A percentile compares a stretch with the other conserved stretches of the same genome.
Conservation (phyloP, 2,329 filamentous ascomycete species). For the Didymosphaeria variabile region DNA sequence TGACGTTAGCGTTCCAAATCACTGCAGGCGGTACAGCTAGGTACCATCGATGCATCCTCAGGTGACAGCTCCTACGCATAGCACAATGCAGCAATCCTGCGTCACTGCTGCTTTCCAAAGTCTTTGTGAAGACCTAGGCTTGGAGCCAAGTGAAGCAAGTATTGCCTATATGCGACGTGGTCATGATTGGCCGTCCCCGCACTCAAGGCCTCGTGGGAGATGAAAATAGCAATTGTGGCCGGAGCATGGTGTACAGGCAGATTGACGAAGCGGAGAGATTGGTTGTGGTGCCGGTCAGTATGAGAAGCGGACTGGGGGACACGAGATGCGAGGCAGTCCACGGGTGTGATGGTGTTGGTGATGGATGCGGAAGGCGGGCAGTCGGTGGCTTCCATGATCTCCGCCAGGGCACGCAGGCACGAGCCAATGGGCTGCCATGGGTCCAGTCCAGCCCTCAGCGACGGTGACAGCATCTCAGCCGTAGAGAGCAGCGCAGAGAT, state of each 20-base stretch:
- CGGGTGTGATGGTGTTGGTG: neutral
- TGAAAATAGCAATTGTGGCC: constrained; percentile 20
- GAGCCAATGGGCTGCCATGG: constrained; percentile 6
- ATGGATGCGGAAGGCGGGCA: constrained; percentile 4
- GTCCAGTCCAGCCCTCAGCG: constrained; percentile 5
- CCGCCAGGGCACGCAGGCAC: constrained; percentile 3
- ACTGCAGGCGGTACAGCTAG: constrained; percentile 12
- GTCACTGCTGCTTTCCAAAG: constrained; percentile 15
- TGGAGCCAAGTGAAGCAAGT: constrained; percentile 10
- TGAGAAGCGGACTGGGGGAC: neutral
- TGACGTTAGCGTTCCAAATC: constrained; percentile 27
- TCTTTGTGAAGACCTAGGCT: constrained; percentile 6
- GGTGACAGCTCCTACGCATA: constrained; percentile 11
- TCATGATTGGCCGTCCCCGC: constrained; percentile 21
- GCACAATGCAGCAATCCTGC: constrained; percentile 4
- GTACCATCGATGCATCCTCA: constrained; percentile 8
- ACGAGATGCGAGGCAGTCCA: neutral
- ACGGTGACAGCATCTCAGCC: constrained; percentile 6
- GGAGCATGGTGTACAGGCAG: constrained; percentile 19
- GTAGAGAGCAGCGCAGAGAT: constrained; percentile 1
- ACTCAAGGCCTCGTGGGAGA: constrained; percentile 23
- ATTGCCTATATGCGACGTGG: constrained; percentile 24
- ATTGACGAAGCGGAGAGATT: constrained; percentile 19
- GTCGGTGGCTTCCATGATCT: constrained; percentile 12
- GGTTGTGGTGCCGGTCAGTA: constrained; percentile 13